phyloP scores from a whole-genome alignment of 2,329 filamentous ascomycete species.

The Aspergillus udagawae region DNA sequence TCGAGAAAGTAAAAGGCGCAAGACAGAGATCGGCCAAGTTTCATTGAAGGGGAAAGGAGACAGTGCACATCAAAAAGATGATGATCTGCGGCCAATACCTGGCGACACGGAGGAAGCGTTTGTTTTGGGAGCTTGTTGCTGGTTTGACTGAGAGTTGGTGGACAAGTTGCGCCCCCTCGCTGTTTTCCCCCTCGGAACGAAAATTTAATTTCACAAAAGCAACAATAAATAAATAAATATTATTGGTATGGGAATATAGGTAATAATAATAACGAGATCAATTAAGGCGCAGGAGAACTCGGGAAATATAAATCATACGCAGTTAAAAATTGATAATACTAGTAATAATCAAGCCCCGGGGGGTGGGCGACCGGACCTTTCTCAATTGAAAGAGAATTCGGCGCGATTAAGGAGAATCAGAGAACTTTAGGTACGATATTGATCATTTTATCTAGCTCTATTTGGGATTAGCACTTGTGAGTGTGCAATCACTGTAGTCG shows the following conservation, averaged over 20 bases:
- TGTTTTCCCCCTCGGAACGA: not conserved
- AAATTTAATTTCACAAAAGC: not conserved
- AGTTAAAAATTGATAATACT: not conserved
- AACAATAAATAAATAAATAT: not conserved
- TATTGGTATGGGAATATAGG: not conserved
- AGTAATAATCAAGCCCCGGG: not conserved
- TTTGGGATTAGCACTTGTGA: not conserved
- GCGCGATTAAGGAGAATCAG: not conserved
- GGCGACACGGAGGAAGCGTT: not conserved
- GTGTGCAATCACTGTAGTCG: conserved; percentile 4
- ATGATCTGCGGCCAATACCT: conserved; percentile 17
- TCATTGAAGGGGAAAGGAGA: conserved; percentile 3
- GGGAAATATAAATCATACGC: not conserved
- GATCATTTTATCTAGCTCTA: not conserved
- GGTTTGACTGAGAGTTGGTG: not conserved
- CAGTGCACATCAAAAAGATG: conserved; percentile 13
- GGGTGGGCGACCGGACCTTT: not conserved
- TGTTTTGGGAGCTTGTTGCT: not conserved
- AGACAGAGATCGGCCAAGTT: not conserved
- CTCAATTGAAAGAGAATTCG: not conserved
- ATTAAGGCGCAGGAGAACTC: not conserved
- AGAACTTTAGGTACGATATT: not conserved
- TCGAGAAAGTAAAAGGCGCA: not conserved
- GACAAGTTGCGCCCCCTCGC: not conserved
- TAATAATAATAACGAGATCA: not conserved